These are phyloP conservation scores for Sphaceloma murrayae DNA, from an alignment of 2,329 filamentous ascomycete species.

Conservation along the genomic window DNA sequence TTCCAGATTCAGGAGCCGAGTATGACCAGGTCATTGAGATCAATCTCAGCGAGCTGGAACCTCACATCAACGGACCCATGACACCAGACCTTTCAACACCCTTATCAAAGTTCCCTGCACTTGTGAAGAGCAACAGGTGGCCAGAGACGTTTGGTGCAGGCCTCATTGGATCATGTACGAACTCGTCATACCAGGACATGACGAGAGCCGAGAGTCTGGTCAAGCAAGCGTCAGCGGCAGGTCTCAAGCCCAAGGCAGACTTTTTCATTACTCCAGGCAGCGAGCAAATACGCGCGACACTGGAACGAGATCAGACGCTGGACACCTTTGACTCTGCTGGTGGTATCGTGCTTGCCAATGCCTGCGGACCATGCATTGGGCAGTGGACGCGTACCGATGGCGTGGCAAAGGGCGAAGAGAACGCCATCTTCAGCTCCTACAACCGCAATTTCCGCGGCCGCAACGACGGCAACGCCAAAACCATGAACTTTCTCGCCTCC, in stretches of 20 bases:
- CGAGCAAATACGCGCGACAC: constrained; percentile 90
- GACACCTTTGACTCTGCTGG: constrained; percentile 78
- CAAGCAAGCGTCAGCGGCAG: constrained; percentile 81
- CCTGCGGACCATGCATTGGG: constrained; percentile 84
- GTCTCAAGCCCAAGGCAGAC: constrained; percentile 75
- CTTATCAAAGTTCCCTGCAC: constrained; percentile 93
- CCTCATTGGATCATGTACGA: constrained; percentile 96
- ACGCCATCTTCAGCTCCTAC: constrained; percentile 94
- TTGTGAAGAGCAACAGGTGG: constrained; percentile 91
- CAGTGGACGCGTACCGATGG: constrained; percentile 92
- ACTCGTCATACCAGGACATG: constrained; percentile 87
- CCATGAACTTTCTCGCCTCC: constrained; percentile 97
- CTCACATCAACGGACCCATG: constrained; percentile 97
- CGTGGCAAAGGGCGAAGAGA: constrained; percentile 71
- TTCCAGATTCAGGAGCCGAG: constrained; percentile 74
- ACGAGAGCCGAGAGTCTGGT: constrained; percentile 87
- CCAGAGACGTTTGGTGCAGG: constrained; percentile 94
- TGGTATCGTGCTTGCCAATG: constrained; percentile 84
- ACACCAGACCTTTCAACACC: constrained; percentile 96
- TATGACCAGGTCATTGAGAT: constrained; percentile 96
- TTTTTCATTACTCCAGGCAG: constrained; percentile 96
- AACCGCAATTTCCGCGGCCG: constrained; percentile 97
- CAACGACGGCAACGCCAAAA: constrained; percentile 91
- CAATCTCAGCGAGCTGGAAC: constrained; percentile 89
- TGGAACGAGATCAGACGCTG: constrained; percentile 81